These are phyloP conservation scores for Sclerotinia borealis DNA, from an alignment of 2,329 filamentous ascomycete genomes.

Conservation along the genomic window DNA sequence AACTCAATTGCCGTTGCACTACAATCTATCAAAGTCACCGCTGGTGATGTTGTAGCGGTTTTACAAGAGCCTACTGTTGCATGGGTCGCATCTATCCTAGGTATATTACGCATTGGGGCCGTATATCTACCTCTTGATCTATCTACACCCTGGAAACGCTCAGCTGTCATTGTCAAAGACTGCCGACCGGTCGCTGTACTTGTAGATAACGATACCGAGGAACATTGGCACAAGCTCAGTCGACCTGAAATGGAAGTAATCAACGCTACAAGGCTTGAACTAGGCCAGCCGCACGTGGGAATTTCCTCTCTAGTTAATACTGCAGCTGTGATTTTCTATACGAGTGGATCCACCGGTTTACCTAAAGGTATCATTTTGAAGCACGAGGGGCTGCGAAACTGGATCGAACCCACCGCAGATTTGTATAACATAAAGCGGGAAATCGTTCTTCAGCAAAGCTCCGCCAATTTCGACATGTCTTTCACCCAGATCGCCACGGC, in stretches of 20 bases:
- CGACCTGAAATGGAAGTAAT: not conserved
- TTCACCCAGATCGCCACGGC: conserved; percentile 18
- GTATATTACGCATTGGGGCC: conserved; percentile 31
- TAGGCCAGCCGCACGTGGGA: not conserved
- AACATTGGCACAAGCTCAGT: not conserved
- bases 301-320: not conserved
- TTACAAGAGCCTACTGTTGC: conserved; percentile 18
- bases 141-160: conserved; percentile 24
- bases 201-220: conserved; percentile 24
- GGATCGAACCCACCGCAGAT: conserved; percentile 21
- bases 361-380: conserved; percentile 39
- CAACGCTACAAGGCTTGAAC: not conserved
- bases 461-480: conserved; percentile 21
- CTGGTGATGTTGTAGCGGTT: conserved; percentile 6
- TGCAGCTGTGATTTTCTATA: conserved; percentile 49
- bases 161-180: conserved; percentile 27
- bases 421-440: conserved; percentile 13
- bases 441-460: conserved; percentile 20
- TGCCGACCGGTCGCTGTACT: conserved; percentile 32
- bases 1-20: not conserved
- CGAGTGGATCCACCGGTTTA: conserved; percentile 50
- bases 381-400: conserved; percentile 23
- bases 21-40: not conserved
- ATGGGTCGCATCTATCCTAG: conserved; percentile 32
- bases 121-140: conserved; percentile 34